Evolutionary conservation across 2,329 filamentous ascomycete species (phyloP).

Genomic region (Fusarium haematococcum): DNA sequence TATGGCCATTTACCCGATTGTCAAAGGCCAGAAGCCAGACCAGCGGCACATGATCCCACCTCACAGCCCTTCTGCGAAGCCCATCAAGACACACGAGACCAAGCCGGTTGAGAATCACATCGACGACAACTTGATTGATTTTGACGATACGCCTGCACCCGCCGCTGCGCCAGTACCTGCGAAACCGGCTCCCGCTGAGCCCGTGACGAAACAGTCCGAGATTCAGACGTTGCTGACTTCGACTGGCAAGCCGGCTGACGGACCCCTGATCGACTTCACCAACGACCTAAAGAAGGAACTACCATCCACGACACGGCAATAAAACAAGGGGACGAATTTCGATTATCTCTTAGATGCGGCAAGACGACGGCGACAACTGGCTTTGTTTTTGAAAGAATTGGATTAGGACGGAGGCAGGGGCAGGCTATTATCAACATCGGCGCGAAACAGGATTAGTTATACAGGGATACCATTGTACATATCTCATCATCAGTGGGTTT

Average conservation of each 20-base stretch:
- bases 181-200: not conserved
- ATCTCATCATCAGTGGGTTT: slow-evolving; percentile 39
- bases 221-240: slow-evolving; percentile 58
- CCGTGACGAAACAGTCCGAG: slow-evolving; percentile 46
- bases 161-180: slow-evolving; percentile 1
- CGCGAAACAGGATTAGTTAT: slow-evolving; percentile 42
- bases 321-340: slow-evolving; percentile 32
- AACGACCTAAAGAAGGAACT: slow-evolving; percentile 64
- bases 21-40: slow-evolving; percentile 77
- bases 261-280: slow-evolving; percentile 68
- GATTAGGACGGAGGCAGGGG: slow-evolving; percentile 30
- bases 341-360: slow-evolving; percentile 27
- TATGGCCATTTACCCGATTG: slow-evolving; percentile 84
- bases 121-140: slow-evolving; percentile 65
- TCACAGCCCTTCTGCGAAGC: slow-evolving; percentile 36
- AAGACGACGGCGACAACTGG: slow-evolving; percentile 22
- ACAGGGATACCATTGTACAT: slow-evolving; percentile 42
- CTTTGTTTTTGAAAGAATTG: slow-evolving; percentile 36
- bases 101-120: slow-evolving; percentile 30
- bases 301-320: slow-evolving; percentile 48
- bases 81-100: slow-evolving; percentile 30
- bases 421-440: slow-evolving; percentile 43
- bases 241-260: slow-evolving; percentile 61
- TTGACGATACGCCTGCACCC: slow-evolving; percentile 55
- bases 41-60: slow-evolving; percentile 69